These are phyloP conservation scores for Fusarium multiceps DNA, from an alignment of 2,329 filamentous ascomycete genomes.

Conservation along the genomic window DNA sequence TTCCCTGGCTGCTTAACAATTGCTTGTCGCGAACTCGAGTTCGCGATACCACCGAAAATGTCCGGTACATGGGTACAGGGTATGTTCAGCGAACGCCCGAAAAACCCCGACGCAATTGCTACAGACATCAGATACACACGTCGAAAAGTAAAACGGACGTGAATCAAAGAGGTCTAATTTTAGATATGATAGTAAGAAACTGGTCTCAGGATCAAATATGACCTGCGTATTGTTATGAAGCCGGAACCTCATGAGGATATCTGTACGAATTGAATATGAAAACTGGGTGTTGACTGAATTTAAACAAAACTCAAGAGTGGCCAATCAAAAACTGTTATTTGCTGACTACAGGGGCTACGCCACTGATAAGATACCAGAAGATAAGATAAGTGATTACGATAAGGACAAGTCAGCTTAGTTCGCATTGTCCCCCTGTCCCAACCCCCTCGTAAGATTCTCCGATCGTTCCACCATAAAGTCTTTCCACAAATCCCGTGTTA, in stretches of 20 bases:
- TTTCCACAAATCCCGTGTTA: not conserved
- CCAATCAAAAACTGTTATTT: not conserved
- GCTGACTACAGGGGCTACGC: fast-evolving
- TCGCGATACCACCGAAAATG: not conserved
- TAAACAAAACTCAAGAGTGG: fast-evolving
- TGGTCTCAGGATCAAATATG: not conserved
- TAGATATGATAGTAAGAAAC: fast-evolving
- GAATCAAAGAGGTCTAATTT: fast-evolving
- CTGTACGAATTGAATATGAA: not conserved
- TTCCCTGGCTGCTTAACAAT: not conserved
- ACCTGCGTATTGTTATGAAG: fast-evolving
- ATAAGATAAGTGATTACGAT: not conserved
- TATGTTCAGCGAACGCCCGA: not conserved
- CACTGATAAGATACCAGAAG: fast-evolving
- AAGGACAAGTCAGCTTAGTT: not conserved
- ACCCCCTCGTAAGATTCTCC: not conserved
- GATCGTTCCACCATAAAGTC: not conserved
- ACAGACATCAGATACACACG: not conserved
- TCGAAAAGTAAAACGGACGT: not conserved
- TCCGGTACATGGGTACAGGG: not conserved
- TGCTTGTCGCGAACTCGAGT: not conserved
- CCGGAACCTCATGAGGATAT: not conserved
- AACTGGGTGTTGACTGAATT: not conserved
- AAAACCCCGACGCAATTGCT: not conserved
- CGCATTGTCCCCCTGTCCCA: not conserved